Percentiles rank a stretch among this genome's conserved stretches.
Evolutionary conservation across 2,329 filamentous ascomycete genomes (phyloP).

Genomic region (Penicillium sp.): DNA sequence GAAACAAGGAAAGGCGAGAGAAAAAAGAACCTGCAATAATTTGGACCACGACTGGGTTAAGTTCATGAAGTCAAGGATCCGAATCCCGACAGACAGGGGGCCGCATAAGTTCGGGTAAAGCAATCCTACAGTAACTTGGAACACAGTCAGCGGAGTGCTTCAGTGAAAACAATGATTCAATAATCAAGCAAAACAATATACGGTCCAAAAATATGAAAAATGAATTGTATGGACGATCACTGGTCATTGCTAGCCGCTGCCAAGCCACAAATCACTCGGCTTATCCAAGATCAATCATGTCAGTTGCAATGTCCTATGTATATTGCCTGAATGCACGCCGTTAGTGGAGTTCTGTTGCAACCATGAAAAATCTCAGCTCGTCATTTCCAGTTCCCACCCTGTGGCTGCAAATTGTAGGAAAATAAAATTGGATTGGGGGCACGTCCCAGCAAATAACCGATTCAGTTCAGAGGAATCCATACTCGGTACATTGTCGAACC

Average conservation of each 20-base stretch:
- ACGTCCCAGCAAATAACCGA: background rate
- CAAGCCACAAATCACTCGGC: background rate
- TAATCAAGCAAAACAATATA: background rate
- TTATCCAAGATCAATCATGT: constrained; percentile 3
- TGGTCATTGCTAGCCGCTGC: background rate
- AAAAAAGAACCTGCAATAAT: constrained; percentile 4
- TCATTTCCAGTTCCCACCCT: constrained; percentile 3
- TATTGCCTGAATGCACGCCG: background rate
- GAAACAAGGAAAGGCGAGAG: background rate
- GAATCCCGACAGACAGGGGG: constrained; percentile 18
- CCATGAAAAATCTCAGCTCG: constrained; percentile 1
- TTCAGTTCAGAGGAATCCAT: background rate
- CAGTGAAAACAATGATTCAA: background rate
- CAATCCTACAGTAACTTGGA: background rate
- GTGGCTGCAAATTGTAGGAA: constrained; percentile 8
- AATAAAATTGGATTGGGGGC: constrained; percentile 4
- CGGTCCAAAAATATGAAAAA: background rate
- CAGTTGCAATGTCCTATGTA: background rate
- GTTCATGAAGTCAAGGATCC: constrained; percentile 20
- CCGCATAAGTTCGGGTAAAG: background rate
- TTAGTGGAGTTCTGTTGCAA: constrained; percentile 7
- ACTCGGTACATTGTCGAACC: background rate
- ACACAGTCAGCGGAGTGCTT: background rate
- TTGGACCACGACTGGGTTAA: background rate
- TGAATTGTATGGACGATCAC: background rate